Evolutionary conservation across 805 yeast genomes (phyloP).

Genomic region (Danielozyma ontarioensis): DNA sequence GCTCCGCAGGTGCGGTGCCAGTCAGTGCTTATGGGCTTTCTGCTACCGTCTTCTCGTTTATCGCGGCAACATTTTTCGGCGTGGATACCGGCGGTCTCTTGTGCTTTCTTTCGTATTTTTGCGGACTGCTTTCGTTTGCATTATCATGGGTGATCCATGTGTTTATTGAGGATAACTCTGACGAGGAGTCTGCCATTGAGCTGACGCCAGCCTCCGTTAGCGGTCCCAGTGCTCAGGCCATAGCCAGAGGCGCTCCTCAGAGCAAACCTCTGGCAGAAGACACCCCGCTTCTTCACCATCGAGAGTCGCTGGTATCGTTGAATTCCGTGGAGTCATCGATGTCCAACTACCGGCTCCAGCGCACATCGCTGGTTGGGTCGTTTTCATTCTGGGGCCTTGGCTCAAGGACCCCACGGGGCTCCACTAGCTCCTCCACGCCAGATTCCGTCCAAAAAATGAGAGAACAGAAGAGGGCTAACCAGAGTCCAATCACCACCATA

Average conservation of each 20-base stretch:
- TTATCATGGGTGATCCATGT: conserved; percentile 44
- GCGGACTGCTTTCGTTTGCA: conserved; percentile 42
- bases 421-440: neutral
- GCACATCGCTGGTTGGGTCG: conserved; percentile 23
- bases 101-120: conserved; percentile 47
- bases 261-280: neutral
- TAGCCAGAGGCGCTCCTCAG: too few relatives aligned
- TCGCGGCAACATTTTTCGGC: conserved; percentile 49
- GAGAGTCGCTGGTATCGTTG: neutral
- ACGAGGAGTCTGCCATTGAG: conserved; percentile 4
- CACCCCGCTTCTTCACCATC: neutral
- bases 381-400: conserved; percentile 40
- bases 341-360: neutral
- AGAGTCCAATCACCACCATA: conserved; percentile 14
- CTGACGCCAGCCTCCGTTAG: too few relatives aligned
- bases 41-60: conserved; percentile 57
- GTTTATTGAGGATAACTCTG: conserved; percentile 22
- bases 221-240: too few relatives aligned
- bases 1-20: conserved; percentile 65
- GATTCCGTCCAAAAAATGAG: too few relatives aligned
- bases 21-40: conserved; percentile 68
- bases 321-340: neutral
- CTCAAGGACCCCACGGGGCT: conserved; percentile 14
- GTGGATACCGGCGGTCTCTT: conserved; percentile 53
- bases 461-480: neutral